Base-by-base conservation (phyloP, 2,329 filamentous ascomycete genomes). In the Penicillium sp. region DNA sequence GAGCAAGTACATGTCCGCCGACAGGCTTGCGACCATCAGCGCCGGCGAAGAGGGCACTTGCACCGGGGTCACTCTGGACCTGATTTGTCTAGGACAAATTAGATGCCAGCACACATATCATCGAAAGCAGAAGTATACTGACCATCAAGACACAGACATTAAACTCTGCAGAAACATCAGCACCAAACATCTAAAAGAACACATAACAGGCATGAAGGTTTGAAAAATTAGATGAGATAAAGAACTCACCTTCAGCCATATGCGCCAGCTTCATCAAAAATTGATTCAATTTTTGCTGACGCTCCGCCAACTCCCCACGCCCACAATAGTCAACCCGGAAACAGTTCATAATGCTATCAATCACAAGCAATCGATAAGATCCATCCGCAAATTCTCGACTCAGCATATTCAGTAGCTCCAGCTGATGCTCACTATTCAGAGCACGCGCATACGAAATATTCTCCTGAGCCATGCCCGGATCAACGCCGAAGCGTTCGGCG, bases 331-430 rank as follows among this genome's bases (percentile, higher is more conserved):
- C 87, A 45, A 86, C 85, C 33, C 87, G 83, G 66, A 88, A 90
- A 54, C 86, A 83, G 47, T 86, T 84, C 82, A 89, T 88, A 67
- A 89, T 86, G 65, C 85, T 88, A 73, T 90, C 87, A 65, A 90
- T 83, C 61, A 90, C 81, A 50, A 90, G 77, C 51, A 90, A 80
- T 27, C 86, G 82, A 65, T 86, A 90, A 63, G 87, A 82, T 43
- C 86, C 86, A 9, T 79, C 80, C 13, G 83, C 81, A 66, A 90
- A 88, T 58, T 83, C 82, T 58, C 82, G 81, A 41, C 84, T 79
- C 11, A 89, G 78, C 16, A 79, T 80, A 69, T 87, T 86, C 31
- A 89, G 77, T 19, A 87, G 71, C 60, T 89, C 86, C 61, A 86
- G 77, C 70, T 87, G 85, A 63, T 86, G 80, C 70, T 90, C 86